phyloP scores from a whole-genome alignment of 257 asterid species.

The Lycium ferocissimum region DNA sequence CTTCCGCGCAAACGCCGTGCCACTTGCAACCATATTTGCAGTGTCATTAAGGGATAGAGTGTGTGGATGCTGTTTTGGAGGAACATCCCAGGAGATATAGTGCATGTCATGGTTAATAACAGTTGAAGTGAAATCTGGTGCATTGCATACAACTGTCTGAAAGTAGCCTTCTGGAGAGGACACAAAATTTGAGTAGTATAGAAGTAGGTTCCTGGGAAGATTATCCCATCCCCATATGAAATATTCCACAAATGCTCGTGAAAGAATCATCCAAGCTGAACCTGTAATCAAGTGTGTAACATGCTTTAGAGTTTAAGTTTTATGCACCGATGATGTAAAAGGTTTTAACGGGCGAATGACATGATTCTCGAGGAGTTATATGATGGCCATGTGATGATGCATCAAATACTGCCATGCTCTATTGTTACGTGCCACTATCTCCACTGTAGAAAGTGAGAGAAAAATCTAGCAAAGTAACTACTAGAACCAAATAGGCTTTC shows the following conservation, averaged over 20 bases:
- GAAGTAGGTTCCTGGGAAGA: conserved; percentile 88
- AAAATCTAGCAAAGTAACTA: too few species aligned
- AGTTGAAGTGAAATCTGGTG: conserved; percentile 71
- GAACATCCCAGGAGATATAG: conserved; percentile 85
- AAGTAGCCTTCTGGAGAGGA: conserved; percentile 98
- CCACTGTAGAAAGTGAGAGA: too few species aligned
- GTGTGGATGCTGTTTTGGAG: conserved; percentile 91
- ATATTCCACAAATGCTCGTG: conserved; percentile 84
- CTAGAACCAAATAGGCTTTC: too few species aligned
- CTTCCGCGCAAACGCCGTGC: conserved; percentile 87
- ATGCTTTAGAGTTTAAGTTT: not conserved
- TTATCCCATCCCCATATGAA: conserved; percentile 97
- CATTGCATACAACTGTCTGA: conserved; percentile 90
- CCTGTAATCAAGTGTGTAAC: conserved; percentile 53
- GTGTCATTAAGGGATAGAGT: conserved; percentile 69
- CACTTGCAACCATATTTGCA: conserved; percentile 61
- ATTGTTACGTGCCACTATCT: too few species aligned
- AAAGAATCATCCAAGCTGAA: conserved; percentile 93
- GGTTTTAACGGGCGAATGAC: not conserved
- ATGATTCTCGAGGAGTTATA: not conserved
- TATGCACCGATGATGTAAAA: not conserved
- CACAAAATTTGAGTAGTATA: conserved; percentile 89
- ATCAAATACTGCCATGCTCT: not conserved
- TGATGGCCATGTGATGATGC: not conserved
- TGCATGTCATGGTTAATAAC: conserved; percentile 96